These are phyloP conservation scores for Penicillium ucsense DNA, from an alignment of 495 filamentous ascomycete genomes.

Conservation along the genomic window DNA sequence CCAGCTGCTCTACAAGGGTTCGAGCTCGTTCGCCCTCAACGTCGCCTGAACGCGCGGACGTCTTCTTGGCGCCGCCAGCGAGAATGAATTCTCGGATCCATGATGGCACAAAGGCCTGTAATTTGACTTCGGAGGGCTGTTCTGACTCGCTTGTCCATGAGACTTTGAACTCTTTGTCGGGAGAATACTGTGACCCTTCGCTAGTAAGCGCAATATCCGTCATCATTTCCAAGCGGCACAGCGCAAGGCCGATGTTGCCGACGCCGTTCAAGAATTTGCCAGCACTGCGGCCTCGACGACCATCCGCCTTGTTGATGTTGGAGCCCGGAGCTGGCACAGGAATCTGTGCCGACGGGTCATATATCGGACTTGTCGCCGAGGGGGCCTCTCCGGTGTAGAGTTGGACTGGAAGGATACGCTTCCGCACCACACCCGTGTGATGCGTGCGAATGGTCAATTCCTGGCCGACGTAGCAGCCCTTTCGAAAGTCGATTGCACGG, in stretches of 20 bases:
- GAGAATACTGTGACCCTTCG: conserved; percentile 45
- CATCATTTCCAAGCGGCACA: conserved; percentile 87
- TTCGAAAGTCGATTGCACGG: conserved; percentile 78
- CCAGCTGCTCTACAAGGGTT: conserved; percentile 31
- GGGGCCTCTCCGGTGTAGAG: conserved; percentile 47
- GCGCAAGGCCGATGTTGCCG: conserved; percentile 78
- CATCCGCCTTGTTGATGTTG: conserved; percentile 37
- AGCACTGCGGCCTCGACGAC: conserved; percentile 51
- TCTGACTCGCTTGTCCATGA: conserved; percentile 33
- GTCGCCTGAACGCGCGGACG: conserved; percentile 10
- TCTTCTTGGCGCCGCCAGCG: conserved; percentile 18
- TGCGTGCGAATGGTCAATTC: conserved; percentile 91
- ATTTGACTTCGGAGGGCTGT: conserved; percentile 39
- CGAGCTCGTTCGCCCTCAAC: conserved; percentile 24
- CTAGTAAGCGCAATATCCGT: conserved; percentile 59
- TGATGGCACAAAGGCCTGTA: conserved; percentile 81
- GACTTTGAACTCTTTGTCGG: conserved; percentile 46
- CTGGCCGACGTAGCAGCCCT: conserved; percentile 95
- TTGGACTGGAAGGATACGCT: conserved; percentile 76
- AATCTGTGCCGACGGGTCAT: conserved; percentile 33
- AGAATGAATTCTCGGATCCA: conserved; percentile 51
- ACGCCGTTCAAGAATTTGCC: conserved; percentile 70
- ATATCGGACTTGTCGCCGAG: conserved; percentile 37
- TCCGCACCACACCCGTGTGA: conserved; percentile 86
- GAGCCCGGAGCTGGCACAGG: conserved; percentile 20